These are phyloP conservation scores for Pleurotus giganteus DNA, from an alignment of 768 basidiomycete genomes.

Conservation along the genomic window DNA sequence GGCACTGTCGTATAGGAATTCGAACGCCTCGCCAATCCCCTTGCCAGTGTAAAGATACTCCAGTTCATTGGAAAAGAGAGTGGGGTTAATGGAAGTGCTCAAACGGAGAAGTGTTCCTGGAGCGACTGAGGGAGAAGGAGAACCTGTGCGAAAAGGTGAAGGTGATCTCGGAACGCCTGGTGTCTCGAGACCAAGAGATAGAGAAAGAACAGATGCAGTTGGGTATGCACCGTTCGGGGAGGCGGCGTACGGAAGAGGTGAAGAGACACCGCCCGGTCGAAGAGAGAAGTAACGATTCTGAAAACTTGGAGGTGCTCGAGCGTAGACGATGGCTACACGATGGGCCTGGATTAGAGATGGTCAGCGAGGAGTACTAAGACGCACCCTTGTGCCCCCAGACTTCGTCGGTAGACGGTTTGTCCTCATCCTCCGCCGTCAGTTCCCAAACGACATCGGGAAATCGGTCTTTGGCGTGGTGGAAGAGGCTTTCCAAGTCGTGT, in stretches of 20 bases:
- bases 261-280: slow-evolving; percentile 55
- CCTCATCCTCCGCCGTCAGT: slow-evolving; percentile 47
- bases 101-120: slow-evolving; percentile 55
- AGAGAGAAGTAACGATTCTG: slow-evolving; percentile 87
- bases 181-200: slow-evolving; percentile 45
- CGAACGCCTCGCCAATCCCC: slow-evolving; percentile 84
- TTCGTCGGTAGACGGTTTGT: slow-evolving; percentile 45
- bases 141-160: slow-evolving; percentile 42
- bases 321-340: slow-evolving; percentile 82
- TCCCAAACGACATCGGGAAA: slow-evolving; percentile 99
- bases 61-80: slow-evolving; percentile 85
- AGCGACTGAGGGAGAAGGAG: slow-evolving; percentile 44
- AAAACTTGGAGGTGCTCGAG: slow-evolving; percentile 89
- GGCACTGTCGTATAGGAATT: slow-evolving; percentile 77
- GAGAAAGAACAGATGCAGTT: slow-evolving; percentile 60
- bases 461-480: slow-evolving; percentile 80
- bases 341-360: neutral
- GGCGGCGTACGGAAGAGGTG: slow-evolving; percentile 43
- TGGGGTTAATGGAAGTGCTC: slow-evolving; percentile 66
- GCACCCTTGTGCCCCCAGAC: slow-evolving; percentile 96
- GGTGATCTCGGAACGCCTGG: slow-evolving; percentile 42
- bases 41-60: slow-evolving; percentile 95
- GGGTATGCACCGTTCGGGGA: slow-evolving; percentile 49
- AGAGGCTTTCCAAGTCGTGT: slow-evolving; percentile 72
- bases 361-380: slow-evolving; percentile 18